Base-by-base conservation (phyloP, 2,329 filamentous ascomycete genomes). In the Colletotrichum tropicicola region DNA sequence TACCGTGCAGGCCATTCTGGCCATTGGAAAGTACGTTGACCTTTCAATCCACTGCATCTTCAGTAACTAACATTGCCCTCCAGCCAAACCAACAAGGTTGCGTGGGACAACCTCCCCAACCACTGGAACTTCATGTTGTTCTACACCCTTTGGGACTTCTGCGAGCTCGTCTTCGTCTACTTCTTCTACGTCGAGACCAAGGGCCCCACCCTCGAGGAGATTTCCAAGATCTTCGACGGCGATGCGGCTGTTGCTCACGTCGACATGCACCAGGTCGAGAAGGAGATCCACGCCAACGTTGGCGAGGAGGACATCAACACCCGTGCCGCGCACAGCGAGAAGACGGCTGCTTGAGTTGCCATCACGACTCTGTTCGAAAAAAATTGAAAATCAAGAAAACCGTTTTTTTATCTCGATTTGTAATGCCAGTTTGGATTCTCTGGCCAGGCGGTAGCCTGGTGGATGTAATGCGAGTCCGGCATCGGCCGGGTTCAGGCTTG, bases 151-250 rank as follows among this genome's bases (percentile, higher is more conserved):
- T 90, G 88, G 88, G 85, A 90, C 72, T 79, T 84, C 48, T 74
- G 83, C 71, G 86, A 90, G 75, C 78, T 90, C 47, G 66, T 86
- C 48, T 89, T 90, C 69, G 87, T 91, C 35, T 89, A 84, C 76
- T 88, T 88, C 79, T 85, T 90, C 74, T 90, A 89, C 73, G 84
- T 90, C 59, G 90, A 93, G 79, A 92, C 90, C 17, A 88, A 87
- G 71, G 89, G 90, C 4, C 88, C 89, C 0, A 92, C 89, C 2
- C 86, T 92, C 1, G 90, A 92, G 73, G 89, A 91, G 73, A 85
- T 91, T 67, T 87, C 89, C 48, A 85, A 86, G 71, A 91, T 92
- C 73, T 92, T 92, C 70, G 90, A 92, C 70, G 90, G 89, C 39
- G 85, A 88, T 27, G 80, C 85, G 32, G 87, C 85, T 19, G 82